Conservation (phyloP, 2,329 filamentous ascomycete genomes). For the Macrophomina tecta region DNA sequence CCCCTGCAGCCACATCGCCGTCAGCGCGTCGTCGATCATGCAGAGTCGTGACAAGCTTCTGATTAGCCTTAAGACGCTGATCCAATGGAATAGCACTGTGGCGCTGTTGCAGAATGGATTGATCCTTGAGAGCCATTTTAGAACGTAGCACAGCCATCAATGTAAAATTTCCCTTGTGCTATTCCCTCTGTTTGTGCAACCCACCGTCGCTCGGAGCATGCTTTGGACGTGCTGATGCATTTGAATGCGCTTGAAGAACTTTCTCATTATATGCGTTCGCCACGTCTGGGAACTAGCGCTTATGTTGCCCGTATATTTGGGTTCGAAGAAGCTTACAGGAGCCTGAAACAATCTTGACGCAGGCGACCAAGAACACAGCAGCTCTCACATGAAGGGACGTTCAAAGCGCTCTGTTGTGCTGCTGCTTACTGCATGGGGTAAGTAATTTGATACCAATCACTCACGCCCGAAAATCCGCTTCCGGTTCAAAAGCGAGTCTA, state of each 20-base stretch:
- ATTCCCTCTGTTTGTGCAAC: not conserved
- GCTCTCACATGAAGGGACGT: not conserved
- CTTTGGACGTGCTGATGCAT: too few species aligned
- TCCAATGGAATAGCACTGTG: not conserved
- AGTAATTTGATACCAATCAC: not conserved
- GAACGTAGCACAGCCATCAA: not conserved
- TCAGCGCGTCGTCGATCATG: constrained; percentile 4
- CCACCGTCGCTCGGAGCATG: too few species aligned
- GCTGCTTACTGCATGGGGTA: not conserved
- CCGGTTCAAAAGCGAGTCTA: not conserved
- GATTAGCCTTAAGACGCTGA: not conserved
- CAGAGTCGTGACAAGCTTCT: constrained; percentile 14
- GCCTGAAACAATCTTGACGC: not conserved
- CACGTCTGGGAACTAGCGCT: not conserved
- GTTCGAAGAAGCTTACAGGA: not conserved
- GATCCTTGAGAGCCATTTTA: not conserved
- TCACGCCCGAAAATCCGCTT: not conserved
- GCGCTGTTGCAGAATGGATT: not conserved
- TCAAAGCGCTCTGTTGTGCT: not conserved
- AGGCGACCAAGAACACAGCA: not conserved
- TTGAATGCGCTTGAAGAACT: too few species aligned
- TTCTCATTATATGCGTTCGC: not conserved
- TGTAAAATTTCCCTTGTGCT: not conserved
- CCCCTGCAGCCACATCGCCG: constrained; percentile 19
- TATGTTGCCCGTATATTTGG: not conserved